Conservation (phyloP, 2,329 filamentous ascomycete genomes). For the Beauveria sp. region DNA sequence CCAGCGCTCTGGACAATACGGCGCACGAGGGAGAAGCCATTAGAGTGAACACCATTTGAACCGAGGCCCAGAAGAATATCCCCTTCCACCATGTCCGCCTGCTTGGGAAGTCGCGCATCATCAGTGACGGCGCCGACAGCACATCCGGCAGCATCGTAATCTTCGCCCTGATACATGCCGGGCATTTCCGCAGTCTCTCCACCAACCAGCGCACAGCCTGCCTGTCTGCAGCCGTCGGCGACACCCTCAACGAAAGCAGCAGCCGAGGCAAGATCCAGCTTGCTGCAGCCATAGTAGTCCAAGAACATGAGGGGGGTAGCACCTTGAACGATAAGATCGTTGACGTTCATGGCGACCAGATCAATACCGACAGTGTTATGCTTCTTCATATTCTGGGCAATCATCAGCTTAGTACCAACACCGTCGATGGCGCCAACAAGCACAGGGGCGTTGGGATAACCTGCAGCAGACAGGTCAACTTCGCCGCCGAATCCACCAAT, state of each 20-base stretch:
- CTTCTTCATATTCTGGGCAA: slow-evolving; percentile 82
- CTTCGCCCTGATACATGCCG: slow-evolving; percentile 78
- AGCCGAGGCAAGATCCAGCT: slow-evolving; percentile 69
- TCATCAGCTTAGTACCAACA: slow-evolving; percentile 93
- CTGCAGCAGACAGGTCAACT: slow-evolving; percentile 54
- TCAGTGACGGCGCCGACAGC: slow-evolving; percentile 76
- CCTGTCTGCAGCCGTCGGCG: slow-evolving; percentile 74
- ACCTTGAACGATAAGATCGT: slow-evolving; percentile 92
- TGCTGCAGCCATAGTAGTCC: slow-evolving; percentile 94
- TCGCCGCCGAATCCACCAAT: slow-evolving; percentile 91
- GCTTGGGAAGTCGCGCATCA: slow-evolving; percentile 66
- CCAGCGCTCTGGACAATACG: slow-evolving; percentile 72
- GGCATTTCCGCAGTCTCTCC: slow-evolving; percentile 99
- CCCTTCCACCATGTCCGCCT: slow-evolving; percentile 66
- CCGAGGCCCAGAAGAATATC: slow-evolving; percentile 81
- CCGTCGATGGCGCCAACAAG: slow-evolving; percentile 94
- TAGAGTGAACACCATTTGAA: slow-evolving; percentile 87
- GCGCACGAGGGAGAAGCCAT: slow-evolving; percentile 94
- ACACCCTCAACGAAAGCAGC: slow-evolving; percentile 88
- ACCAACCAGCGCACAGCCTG: slow-evolving; percentile 86
- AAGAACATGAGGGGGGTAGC: slow-evolving; percentile 94
- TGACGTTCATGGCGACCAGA: slow-evolving; percentile 98
- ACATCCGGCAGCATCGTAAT: slow-evolving; percentile 89
- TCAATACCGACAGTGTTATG: slow-evolving; percentile 95
- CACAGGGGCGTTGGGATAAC: slow-evolving; percentile 67